Base-by-base conservation (phyloP, 371 early-diverging fungal species). In the Mucor racemosus region DNA sequence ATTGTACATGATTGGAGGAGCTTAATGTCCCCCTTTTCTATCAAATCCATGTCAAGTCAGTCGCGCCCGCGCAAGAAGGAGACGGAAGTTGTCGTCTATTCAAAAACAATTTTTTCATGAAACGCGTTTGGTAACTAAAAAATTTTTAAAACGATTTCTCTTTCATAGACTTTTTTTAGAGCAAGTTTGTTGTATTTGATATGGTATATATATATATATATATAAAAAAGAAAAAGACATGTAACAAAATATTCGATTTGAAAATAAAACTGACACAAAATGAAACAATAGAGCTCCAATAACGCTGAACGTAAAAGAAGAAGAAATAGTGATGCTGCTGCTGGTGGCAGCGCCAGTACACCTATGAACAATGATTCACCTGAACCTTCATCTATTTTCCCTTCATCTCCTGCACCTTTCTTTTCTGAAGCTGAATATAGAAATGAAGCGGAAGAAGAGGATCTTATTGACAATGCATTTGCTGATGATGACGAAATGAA, bases 271-370 rank as follows among this genome's bases (percentile, higher is more conserved):
- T 26, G 5, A 50, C 38, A 38, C 11, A 26, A 26, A 19, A 3
- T 26, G 19, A 50, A 50, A n/a, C 3, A 17, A 21, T 50, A 50
- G 50, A 50, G 50, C 50, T 26, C 50, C 21, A 19, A 50, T 42
- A 60, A 68, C 21, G 31, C 71, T 36, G 78, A 81, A 62, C 77
- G 81, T 64, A 82, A 82, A 61, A 76, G 82, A 76, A 82, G 82
- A 80, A 79, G 82, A 78, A 78, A 82, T 60, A 78, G 78, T 58
- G 53, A 71, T 35, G 58, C 53, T 1, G 50, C 62, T 5, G 44
- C 56, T 50, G 54, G 41, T 9, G 70, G 66, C 13, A 65, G 63
- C 31, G 72, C 68, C 13, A 11, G 17, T 9, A 63, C 33, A 57
- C 64, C 26, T 63, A 46, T 38, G 1, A 38, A 38, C 26, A 71